Evolutionary conservation across 495 filamentous ascomycete species (phyloP).

Genomic region (Apodospora peruviana): DNA sequence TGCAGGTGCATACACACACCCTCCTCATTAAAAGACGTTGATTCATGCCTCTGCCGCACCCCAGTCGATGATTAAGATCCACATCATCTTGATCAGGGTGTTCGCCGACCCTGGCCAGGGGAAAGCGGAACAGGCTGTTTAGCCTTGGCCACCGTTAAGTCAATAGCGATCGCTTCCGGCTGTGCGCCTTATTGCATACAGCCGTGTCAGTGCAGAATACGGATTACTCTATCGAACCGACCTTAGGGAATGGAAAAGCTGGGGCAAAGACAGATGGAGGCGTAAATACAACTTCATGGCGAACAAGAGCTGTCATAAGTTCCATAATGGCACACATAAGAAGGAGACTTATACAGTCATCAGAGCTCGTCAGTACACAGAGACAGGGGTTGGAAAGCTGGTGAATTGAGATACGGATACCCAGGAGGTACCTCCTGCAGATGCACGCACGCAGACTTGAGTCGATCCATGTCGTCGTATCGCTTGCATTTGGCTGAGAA

Average conservation of each 20-base stretch:
- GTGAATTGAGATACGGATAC: background rate
- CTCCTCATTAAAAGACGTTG: constrained; percentile 11
- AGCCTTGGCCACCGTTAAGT: constrained; percentile 9
- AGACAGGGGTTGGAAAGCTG: background rate
- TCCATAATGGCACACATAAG: background rate
- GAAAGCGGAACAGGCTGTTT: constrained; percentile 23
- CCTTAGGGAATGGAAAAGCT: too few relatives aligned
- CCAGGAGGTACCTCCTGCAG: background rate
- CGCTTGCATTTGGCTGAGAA: constrained; percentile 18
- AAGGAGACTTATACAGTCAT: too few relatives aligned
- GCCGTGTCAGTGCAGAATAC: too few relatives aligned
- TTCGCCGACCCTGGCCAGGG: constrained; percentile 15
- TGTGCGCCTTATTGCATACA: background rate
- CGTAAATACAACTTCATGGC: background rate
- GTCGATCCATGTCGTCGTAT: constrained; percentile 1
- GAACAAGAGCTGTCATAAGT: background rate
- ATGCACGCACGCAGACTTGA: background rate
- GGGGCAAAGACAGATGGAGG: too few relatives aligned
- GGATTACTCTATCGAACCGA: too few relatives aligned
- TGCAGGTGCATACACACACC: background rate
- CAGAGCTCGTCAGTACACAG: background rate
- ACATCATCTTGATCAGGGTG: constrained; percentile 15
- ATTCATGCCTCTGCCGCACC: constrained; percentile 22
- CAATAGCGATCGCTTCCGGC: background rate
- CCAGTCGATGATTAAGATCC: constrained; percentile 21